phyloP scores from a whole-genome alignment of 495 filamentous ascomycete genomes.

The Trypethelium eluteriae region DNA sequence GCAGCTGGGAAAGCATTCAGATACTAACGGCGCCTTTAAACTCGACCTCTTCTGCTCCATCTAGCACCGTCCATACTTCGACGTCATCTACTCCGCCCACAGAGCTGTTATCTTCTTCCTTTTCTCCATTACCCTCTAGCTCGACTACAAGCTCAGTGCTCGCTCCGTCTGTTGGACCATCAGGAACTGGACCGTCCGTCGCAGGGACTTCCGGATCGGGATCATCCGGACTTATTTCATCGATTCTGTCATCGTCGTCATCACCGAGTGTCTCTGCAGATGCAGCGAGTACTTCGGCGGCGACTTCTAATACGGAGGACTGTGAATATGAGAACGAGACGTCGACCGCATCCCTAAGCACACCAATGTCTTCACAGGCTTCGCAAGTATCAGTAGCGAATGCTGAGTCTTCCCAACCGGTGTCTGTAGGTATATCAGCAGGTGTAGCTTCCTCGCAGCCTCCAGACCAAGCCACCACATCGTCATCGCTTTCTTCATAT shows the following conservation, averaged over 20 bases:
- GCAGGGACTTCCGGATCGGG: too few species aligned
- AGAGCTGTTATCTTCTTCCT: background rate
- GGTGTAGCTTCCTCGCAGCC: background rate
- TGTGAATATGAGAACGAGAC: background rate
- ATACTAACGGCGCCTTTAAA: conserved; percentile 15
- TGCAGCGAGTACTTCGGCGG: background rate
- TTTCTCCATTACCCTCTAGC: background rate
- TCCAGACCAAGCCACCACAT: background rate
- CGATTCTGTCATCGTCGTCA: background rate
- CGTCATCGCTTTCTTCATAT: background rate
- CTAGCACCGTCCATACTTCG: background rate
- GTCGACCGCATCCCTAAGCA: background rate
- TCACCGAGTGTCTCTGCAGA: background rate
- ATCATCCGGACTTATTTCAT: background rate
- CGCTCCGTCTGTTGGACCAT: background rate
- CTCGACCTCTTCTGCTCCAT: background rate
- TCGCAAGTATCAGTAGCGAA: background rate
- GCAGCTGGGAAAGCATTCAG: conserved; percentile 38
- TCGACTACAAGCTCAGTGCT: background rate
- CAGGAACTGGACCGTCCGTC: too few species aligned
- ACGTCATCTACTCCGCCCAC: conserved; percentile 1
- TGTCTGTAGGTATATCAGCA: background rate
- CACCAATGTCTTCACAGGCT: background rate
- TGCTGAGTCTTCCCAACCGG: background rate
- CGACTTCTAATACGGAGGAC: background rate